A percentile compares a stretch with the other conserved stretches of the same genome.
These are phyloP conservation scores for Triticum urartu DNA, from an alignment of 176 grass and related monocot species.

Conservation along the genomic window DNA sequence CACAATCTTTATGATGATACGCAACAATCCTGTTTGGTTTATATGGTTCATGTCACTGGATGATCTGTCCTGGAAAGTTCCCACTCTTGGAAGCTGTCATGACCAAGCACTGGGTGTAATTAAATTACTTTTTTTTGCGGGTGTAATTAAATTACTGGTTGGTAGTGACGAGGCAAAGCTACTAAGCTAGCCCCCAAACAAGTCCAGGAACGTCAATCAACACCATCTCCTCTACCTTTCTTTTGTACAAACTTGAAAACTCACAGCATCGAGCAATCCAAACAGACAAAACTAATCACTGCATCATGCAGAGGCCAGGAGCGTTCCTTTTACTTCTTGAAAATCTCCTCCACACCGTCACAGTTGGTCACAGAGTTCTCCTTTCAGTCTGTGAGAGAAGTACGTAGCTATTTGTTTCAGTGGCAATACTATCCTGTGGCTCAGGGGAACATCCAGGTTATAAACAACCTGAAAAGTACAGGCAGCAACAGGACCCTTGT, in stretches of 20 bases:
- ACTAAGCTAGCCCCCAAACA: slow-evolving; percentile 14
- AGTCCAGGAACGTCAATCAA: slow-evolving; percentile 45
- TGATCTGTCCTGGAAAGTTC: slow-evolving; percentile 5
- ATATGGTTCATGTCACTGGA: not conserved
- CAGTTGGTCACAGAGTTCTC: no score
- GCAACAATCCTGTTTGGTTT: no score
- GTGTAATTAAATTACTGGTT: slow-evolving; percentile 7
- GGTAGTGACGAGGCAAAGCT: not conserved
- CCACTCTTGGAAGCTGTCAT: slow-evolving; percentile 6
- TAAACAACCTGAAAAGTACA: slow-evolving; percentile 51
- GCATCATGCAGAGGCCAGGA: not conserved
- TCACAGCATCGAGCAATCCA: not conserved
- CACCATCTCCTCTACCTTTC: not conserved
- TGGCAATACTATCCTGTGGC: not conserved
- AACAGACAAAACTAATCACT: not conserved
- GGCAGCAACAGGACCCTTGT: slow-evolving; percentile 52
- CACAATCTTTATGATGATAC: not conserved
- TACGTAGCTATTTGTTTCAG: no score
- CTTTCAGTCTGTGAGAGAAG: no score
- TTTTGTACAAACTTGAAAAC: not conserved
- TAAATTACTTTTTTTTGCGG: not conserved
- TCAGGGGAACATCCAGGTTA: slow-evolving; percentile 23
- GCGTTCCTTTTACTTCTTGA: not conserved
- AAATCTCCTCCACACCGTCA: no score
- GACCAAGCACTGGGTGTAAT: not conserved